These are phyloP conservation scores for Aleurites moluccanus DNA, from an alignment of 441 rosid species.

Conservation along the genomic window DNA sequence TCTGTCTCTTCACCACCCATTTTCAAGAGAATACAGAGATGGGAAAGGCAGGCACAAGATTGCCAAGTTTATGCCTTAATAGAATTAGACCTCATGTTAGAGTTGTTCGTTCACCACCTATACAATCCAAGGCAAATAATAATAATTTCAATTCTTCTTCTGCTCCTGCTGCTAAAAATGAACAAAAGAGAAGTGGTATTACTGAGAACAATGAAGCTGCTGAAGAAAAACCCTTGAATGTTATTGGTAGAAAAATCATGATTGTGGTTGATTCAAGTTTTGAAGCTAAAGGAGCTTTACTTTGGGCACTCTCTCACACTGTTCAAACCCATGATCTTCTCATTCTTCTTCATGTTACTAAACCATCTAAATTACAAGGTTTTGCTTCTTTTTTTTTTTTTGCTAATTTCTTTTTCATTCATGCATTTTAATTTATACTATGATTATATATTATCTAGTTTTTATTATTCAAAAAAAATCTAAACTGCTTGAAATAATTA, in stretches of 20 bases:
- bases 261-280: constrained; percentile 74
- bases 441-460: not conserved
- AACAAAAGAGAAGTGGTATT: constrained; percentile 8
- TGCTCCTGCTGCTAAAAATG: constrained; percentile 4
- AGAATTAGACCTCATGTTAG: constrained; percentile 71
- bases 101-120: constrained; percentile 72
- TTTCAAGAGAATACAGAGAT: constrained; percentile 20
- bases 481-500: not conserved
- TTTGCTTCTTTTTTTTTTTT: not conserved
- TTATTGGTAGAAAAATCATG: constrained; percentile 65
- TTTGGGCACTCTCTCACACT: constrained; percentile 87
- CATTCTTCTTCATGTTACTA: constrained; percentile 63
- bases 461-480: not conserved
- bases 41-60: constrained; percentile 52
- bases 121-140: constrained; percentile 38
- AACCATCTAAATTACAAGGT: constrained; percentile 54
- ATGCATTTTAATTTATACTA: not conserved
- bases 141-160: not conserved
- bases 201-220: not conserved
- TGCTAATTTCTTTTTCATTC: not conserved
- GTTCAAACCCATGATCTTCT: constrained; percentile 70
- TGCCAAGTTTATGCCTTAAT: constrained; percentile 75
- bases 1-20: not conserved
- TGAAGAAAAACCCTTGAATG: constrained; percentile 29
- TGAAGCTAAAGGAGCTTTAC: constrained; percentile 78